These are phyloP conservation scores for Chalciporus piperatoides DNA, from an alignment of 1,284 basidiomycete genomes.

Conservation along the genomic window DNA sequence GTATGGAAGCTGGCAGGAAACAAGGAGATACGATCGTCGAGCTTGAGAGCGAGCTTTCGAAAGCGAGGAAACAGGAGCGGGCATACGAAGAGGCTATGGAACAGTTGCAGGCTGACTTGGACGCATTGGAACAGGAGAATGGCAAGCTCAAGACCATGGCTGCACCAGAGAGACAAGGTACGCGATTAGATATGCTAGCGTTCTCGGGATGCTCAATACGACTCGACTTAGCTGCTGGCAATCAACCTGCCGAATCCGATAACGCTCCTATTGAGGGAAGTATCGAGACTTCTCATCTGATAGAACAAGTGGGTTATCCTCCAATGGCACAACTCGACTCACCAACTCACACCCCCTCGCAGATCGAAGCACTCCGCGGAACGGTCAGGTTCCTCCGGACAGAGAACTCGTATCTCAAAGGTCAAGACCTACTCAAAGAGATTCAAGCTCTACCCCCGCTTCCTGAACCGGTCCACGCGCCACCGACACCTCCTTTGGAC, in stretches of 20 bases:
- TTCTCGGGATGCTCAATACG: background rate
- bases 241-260: constrained; percentile 57
- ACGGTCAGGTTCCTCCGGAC: constrained; percentile 86
- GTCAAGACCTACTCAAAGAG: constrained; percentile 81
- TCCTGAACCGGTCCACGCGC: constrained; percentile 41
- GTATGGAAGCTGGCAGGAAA: constrained; percentile 87
- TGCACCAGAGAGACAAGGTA: constrained; percentile 65
- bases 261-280: constrained; percentile 67
- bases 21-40: constrained; percentile 81
- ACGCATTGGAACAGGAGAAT: constrained; percentile 84
- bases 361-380: constrained; percentile 88
- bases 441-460: constrained; percentile 73
- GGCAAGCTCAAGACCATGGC: constrained; percentile 71
- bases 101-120: constrained; percentile 86
- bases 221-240: constrained; percentile 38
- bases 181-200: constrained; percentile 15
- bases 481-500: constrained; percentile 58
- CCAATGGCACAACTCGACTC: background rate
- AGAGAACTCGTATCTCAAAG: constrained; percentile 91
- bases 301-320: constrained; percentile 65
- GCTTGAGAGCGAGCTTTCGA: constrained; percentile 77
- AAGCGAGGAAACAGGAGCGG: constrained; percentile 82
- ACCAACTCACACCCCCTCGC: constrained; percentile 15
- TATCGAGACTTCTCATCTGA: constrained; percentile 78
- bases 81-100: constrained; percentile 93